Evolutionary conservation across 176 grass and related monocot genomes (phyloP).

Genomic region (Oryza officinalis): DNA sequence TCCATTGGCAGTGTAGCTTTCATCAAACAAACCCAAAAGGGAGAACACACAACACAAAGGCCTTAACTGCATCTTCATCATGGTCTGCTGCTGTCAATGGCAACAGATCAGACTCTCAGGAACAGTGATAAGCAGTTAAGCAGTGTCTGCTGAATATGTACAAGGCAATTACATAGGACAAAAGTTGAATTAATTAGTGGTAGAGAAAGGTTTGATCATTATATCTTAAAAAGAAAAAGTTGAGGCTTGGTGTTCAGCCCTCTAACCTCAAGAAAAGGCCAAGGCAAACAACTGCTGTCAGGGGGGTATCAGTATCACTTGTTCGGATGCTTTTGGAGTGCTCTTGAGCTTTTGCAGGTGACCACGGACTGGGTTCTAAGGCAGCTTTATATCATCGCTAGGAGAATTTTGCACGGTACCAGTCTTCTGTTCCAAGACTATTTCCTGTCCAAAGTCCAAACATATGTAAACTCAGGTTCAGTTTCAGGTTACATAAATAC

Average conservation of each 20-base stretch:
- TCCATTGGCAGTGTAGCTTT: slow-evolving; percentile 37
- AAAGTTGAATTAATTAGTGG: not conserved
- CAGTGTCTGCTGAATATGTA: not conserved
- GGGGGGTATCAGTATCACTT: slow-evolving; percentile 31
- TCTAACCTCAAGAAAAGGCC: not conserved
- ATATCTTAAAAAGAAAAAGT: too few relatives aligned
- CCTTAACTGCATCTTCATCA: slow-evolving; percentile 7
- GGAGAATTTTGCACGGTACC: slow-evolving; percentile 88
- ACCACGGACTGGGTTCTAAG: slow-evolving; percentile 81
- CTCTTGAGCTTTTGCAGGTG: slow-evolving; percentile 87
- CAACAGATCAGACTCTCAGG: slow-evolving; percentile 11
- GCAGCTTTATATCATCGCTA: slow-evolving; percentile 44
- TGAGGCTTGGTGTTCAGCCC: not conserved
- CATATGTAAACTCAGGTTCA: slow-evolving; percentile 5
- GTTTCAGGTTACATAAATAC: not conserved
- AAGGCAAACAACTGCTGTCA: not conserved
- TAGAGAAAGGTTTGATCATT: too few relatives aligned
- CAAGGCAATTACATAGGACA: not conserved
- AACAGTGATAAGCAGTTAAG: not conserved
- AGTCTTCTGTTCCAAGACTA: slow-evolving; percentile 73
- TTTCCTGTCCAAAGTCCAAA: slow-evolving; percentile 60
- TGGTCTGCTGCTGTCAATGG: not conserved
- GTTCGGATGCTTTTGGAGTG: slow-evolving; percentile 53
- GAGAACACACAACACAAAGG: not conserved
- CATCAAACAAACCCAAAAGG: slow-evolving; percentile 43